A percentile compares a stretch with the other conserved stretches of the same genome.
phyloP scores from a whole-genome alignment of 2,329 filamentous ascomycete genomes.

The Nakataea oryzae region DNA sequence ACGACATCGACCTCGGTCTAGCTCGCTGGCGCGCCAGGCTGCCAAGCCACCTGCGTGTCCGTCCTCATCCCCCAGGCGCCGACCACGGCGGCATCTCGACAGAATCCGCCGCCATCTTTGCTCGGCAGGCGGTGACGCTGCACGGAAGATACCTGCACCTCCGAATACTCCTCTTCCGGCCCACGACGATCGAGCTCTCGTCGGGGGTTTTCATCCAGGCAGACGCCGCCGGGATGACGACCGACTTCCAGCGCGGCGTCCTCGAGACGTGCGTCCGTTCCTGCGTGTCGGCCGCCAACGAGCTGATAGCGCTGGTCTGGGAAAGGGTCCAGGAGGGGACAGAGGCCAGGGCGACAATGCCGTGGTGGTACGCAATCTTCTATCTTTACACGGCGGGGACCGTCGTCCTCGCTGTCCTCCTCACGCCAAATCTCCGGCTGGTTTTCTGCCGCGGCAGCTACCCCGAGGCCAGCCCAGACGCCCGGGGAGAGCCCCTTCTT shows the following conservation, averaged over 20 bases:
- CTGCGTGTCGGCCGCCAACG: neutral
- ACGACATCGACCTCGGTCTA: constrained; percentile 2
- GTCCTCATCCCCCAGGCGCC: neutral
- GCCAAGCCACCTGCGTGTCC: neutral
- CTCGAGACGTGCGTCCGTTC: neutral
- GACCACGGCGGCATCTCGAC: neutral
- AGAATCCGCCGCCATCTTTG: neutral
- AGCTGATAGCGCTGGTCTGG: constrained; percentile 1
- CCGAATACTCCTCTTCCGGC: constrained; percentile 3
- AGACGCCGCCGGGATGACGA: neutral
- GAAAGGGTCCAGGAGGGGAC: neutral
- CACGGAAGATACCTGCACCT: constrained; percentile 1
- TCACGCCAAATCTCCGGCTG: neutral
- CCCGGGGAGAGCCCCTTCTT: neutral
- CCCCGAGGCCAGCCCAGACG: neutral
- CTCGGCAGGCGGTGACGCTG: neutral
- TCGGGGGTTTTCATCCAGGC: neutral
- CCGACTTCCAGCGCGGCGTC: constrained; percentile 1
- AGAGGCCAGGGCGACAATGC: neutral
- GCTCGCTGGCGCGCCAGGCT: neutral
- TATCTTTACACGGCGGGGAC: constrained; percentile 2
- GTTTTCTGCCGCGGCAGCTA: neutral
- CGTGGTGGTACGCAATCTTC: constrained; percentile 3
- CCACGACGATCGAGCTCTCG: constrained; percentile 1
- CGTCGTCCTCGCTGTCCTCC: neutral